Evolutionary conservation across 2,329 filamentous ascomycete species (phyloP), one percentile per base, ranked within the genome.

Genomic region (Cadophora sp.): DNA sequence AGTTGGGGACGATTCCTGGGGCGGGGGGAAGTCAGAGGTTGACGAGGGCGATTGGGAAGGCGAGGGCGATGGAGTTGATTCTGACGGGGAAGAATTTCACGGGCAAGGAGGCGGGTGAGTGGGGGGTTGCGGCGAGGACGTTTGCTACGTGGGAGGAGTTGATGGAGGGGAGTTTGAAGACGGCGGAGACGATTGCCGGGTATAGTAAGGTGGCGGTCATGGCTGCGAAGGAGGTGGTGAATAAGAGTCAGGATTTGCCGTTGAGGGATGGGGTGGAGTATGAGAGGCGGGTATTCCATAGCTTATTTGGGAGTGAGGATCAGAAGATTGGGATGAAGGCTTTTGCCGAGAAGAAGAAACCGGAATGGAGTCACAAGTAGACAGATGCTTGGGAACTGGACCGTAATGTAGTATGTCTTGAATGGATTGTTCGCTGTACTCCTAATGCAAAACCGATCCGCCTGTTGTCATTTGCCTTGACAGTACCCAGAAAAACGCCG

Each of bases 251-350:
- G 84, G 96, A 99, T 76, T 81, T 97, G 74, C 85, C 91, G 3
- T 83, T 99, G 68, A 84, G 92, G 74, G 96, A 98, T 77, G 96
- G 96, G 16, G 92, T 99, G 1, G 96, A 99, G 82, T 98, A 89
- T 81, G 96, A 99, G 86, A 87, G 96, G 78, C 88, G 94, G 64
- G 86, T 98, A 40, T 99, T 99, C 85, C 96, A 99, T 81, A 87
- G 90, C 29, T 78, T 97, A 76, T 99, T 99, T 83, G 96, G 95
- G 26, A 97, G 92, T 79, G 88, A 93, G 82, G 96, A 99, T 81
- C 96, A 99, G 83, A 99, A 98, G 86, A 92, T 97, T 79, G 94
- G 93, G 80, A 89, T 98, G 96, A 90, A 90, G 79, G 96, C 96
- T 14, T 99, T 99, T 85, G 92, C 92, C 1, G 92, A 94, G 81